Base-by-base conservation (phyloP, 805 yeast genomes). In the Naumovozyma castellii region DNA sequence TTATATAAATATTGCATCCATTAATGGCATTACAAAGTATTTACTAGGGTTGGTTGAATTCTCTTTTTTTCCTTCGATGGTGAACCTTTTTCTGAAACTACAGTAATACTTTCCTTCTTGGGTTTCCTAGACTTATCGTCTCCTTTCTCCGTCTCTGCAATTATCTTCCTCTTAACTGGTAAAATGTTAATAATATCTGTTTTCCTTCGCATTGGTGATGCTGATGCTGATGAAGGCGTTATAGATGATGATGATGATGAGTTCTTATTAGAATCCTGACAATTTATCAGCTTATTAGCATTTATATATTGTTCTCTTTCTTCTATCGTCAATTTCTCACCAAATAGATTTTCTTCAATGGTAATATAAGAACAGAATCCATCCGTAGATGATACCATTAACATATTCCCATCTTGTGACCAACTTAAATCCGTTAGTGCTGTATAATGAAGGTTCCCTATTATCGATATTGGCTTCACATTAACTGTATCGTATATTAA, bases 381-480 rank as follows among this genome's bases (percentile, higher is more conserved):
- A 59, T 92, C 98, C 0, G 94, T 83, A 0, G 96, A 84, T 5
- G 94, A 78, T 18, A 84, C 68, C 49, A 90, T 66, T 14, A 92
- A 60, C 12, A 73, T 64, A 13, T 62, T 60, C 0, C 97, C 98
- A 58, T 84, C 87, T 3, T 64, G 61, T 17, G 84, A 72, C 98
- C 98, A 92, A 6, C 80, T 64, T 36, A 90, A 54, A 57, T 92
- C 98, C 0, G 98, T 88, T 27, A 92, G 71, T 1, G 92, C 76
- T 2, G 94, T 79, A 53, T 88, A 88, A 56, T 92, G 98, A 37
- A 92, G 66, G 51, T 86, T 86, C 0, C 84, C 72, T 2, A 81
- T 80, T 12, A 75, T 64, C 4, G 88, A 92, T 17, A 92, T 52
- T 2, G 97, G 94, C 41, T 69, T 60, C 18, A 68, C 51, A 25